Evolutionary conservation across 768 basidiomycete species (phyloP), one percentile per base, ranked within the genome.

Genomic region (Agrocybe pediades): DNA sequence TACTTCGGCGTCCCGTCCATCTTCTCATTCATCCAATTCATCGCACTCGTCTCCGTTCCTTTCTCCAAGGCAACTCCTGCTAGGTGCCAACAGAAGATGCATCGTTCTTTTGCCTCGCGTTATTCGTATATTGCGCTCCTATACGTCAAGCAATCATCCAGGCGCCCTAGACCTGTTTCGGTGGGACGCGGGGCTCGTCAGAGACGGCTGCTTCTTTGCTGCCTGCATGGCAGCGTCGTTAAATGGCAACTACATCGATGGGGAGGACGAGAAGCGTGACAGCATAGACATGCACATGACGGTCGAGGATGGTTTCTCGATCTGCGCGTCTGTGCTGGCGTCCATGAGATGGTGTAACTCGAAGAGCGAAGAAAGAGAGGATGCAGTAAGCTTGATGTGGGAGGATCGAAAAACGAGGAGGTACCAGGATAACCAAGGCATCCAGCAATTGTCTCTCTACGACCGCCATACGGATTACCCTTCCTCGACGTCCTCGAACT

Each of bases 191-290:
- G 87, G 88, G 17, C 78, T 95, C 3, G 85, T 95, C 49, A 83
- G 90, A 17, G 94, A 96, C 62, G 95, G 95, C 2, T 92, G 88
- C 62, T 96, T 88, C 77, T 95, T 88, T 62, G 90, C 91, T 3
- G 92, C 85, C 2, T 82, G 88, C 56, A 72, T 94, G 33, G 79
- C 92, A 6, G 90, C 89, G 0, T 84, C 81, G 15, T 73, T 82
- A 4, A 84, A 87, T 16, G 69, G 70, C 36, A 76, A 77, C n/a
- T 62, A 70, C 29, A 62, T 73, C 6, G 73, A 75, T 20, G 53
- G 59, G 9, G 75, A 77, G 50, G 73, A 70, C 27, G 66, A 67
- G 26, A 74, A 73, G 45, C 64, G 65, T 26, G 71, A 73, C 39
- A 69, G 68, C 9, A 51, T 63, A 30, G 67, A 68, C 21, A 58